A percentile compares a stretch with the other conserved stretches of the same genome.
Conservation (phyloP, 768 basidiomycete genomes). For the Lentinula boryana region DNA sequence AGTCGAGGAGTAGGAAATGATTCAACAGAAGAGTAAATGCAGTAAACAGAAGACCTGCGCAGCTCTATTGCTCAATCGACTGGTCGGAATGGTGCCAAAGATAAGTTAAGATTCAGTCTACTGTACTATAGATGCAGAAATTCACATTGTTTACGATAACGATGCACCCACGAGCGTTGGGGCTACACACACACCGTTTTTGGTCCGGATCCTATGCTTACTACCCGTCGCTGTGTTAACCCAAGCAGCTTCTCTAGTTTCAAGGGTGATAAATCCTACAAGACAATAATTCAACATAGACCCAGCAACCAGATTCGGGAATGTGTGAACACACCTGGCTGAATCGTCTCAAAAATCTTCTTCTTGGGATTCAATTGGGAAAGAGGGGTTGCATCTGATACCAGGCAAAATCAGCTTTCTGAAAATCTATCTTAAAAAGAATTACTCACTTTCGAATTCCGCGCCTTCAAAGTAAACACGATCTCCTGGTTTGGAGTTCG, state of each 20-base stretch:
- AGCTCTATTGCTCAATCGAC: too few species aligned
- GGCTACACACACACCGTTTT: constrained; percentile 74
- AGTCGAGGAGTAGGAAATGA: too few species aligned
- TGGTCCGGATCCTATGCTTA: constrained; percentile 82
- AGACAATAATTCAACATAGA: background rate
- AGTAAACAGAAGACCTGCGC: too few species aligned
- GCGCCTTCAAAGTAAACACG: constrained; percentile 92
- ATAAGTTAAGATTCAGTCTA: too few species aligned
- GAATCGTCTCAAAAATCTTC: constrained; percentile 97
- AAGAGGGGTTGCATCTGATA: constrained; percentile 56
- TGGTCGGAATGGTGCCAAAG: too few species aligned
- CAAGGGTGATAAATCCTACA: constrained; percentile 82
- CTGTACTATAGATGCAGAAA: background rate
- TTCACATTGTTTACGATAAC: constrained; percentile 54
- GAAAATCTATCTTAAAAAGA: background rate
- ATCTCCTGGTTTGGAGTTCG: constrained; percentile 84
- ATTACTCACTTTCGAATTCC: constrained; percentile 67
- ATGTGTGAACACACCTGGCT: constrained; percentile 55
- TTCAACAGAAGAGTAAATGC: too few species aligned
- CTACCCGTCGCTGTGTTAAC: constrained; percentile 74
- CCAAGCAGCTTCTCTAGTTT: constrained; percentile 89
- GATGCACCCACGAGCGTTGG: constrained; percentile 84
- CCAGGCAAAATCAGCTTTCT: background rate
- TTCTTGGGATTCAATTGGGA: constrained; percentile 95
- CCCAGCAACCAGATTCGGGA: background rate